A percentile compares a stretch with the other conserved stretches of the same genome.
Evolutionary conservation across 305 asterid genomes (phyloP).

Genomic region (Solanum hybrid): DNA sequence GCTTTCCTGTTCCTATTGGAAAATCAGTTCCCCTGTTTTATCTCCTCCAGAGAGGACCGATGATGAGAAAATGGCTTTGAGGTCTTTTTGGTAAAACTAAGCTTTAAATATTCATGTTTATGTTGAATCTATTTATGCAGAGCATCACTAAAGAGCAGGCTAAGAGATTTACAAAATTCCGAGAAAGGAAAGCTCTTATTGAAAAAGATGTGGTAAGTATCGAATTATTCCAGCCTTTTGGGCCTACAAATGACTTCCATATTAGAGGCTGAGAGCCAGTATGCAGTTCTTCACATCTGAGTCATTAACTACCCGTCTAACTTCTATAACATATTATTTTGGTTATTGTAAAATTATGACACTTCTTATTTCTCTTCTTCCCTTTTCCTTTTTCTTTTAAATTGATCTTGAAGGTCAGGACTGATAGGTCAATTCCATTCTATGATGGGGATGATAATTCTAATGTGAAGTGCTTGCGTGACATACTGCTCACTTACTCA

Average conservation of each 20-base stretch:
- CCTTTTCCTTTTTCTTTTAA: background rate
- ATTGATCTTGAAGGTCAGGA: constrained; percentile 66
- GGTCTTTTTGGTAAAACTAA: background rate
- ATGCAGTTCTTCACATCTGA: background rate
- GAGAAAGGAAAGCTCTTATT: constrained; percentile 96
- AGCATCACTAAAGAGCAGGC: constrained; percentile 81
- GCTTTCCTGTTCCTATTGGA: background rate
- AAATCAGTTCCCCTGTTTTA: background rate
- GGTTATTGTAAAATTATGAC: background rate
- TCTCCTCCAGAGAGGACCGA: background rate
- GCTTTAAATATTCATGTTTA: background rate
- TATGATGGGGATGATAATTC: constrained; percentile 98
- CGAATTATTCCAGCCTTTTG: background rate
- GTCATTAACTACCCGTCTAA: background rate
- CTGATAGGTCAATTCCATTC: constrained; percentile 77
- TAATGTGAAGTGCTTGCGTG: constrained; percentile 71
- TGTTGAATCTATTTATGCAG: constrained; percentile 26
- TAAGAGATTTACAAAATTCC: constrained; percentile 80
- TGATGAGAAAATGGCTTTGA: background rate
- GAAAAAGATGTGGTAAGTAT: constrained; percentile 95
- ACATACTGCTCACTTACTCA: constrained; percentile 90
- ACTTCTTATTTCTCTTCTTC: background rate
- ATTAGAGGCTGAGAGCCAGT: constrained; percentile 7
- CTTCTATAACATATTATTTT: background rate
- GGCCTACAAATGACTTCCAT: background rate